Evolutionary conservation across 768 basidiomycete genomes (phyloP).

Genomic region (Tricholoma sp.): DNA sequence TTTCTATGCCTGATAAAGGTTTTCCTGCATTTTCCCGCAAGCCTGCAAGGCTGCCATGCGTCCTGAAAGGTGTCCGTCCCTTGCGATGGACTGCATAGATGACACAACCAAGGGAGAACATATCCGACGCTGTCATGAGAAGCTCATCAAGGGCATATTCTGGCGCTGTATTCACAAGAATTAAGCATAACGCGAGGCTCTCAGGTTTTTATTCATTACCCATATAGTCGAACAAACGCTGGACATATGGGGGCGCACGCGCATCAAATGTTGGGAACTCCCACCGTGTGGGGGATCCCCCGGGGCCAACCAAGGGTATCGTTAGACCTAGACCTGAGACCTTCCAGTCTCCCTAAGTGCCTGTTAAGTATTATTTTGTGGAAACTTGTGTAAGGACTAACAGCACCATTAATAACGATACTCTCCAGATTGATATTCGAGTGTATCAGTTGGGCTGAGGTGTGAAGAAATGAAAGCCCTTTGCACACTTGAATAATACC

Average conservation of each 20-base stretch:
- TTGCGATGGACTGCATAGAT: conserved; percentile 91
- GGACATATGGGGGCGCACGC: conserved; percentile 72
- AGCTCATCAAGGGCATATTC: conserved; percentile 93
- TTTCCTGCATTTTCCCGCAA: conserved; percentile 69
- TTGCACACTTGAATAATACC: conserved; percentile 92
- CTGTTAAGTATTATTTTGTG: not conserved
- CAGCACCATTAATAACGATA: conserved; percentile 85
- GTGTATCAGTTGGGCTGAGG: conserved; percentile 88
- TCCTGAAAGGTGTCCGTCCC: conserved; percentile 82
- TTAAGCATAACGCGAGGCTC: not conserved
- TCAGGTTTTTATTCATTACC: conserved; percentile 42
- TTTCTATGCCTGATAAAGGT: conserved; percentile 54
- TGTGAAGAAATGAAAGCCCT: conserved; percentile 86
- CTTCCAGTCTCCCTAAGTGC: conserved; percentile 92
- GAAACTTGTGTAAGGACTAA: conserved; percentile 30
- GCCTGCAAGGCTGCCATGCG: conserved; percentile 67
- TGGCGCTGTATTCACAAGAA: conserved; percentile 53
- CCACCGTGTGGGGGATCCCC: conserved; percentile 78
- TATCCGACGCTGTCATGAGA: conserved; percentile 82
- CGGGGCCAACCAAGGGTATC: conserved; percentile 63
- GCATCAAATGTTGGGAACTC: conserved; percentile 88
- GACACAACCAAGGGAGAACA: conserved; percentile 89
- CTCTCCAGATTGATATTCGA: conserved; percentile 85
- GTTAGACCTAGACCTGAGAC: conserved; percentile 86
- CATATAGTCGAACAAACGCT: conserved; percentile 93